A percentile compares a stretch with the other conserved stretches of the same genome.
Evolutionary conservation across 1,139 yeast species (phyloP).

Genomic region (Diutina neorugosa): DNA sequence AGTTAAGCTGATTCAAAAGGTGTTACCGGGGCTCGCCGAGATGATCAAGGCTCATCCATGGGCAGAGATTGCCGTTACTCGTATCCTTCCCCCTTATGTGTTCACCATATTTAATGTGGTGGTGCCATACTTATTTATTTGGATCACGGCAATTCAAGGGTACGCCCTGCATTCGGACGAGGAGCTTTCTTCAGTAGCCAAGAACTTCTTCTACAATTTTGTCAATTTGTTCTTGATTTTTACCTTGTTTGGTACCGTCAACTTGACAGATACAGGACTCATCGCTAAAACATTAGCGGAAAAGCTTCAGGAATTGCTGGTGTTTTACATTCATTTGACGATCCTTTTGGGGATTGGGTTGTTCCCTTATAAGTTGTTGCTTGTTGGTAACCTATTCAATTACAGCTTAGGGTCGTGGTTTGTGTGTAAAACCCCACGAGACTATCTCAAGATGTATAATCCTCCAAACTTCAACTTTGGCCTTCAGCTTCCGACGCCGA

Average conservation of each 20-base stretch:
- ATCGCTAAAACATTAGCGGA: slow-evolving; percentile 65
- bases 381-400: slow-evolving; percentile 24
- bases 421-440: slow-evolving; percentile 33
- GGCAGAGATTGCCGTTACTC: slow-evolving; percentile 64
- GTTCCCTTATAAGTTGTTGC: slow-evolving; percentile 58
- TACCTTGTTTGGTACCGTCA: slow-evolving; percentile 63
- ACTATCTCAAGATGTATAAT: slow-evolving; percentile 47
- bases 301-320: slow-evolving; percentile 53
- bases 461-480: slow-evolving; percentile 81
- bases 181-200: slow-evolving; percentile 61
- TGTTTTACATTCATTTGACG: slow-evolving; percentile 65
- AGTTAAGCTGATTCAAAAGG: slow-evolving; percentile 53
- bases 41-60: slow-evolving; percentile 47
- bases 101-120: slow-evolving; percentile 56
- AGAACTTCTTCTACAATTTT: slow-evolving; percentile 68
- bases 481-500: slow-evolving; percentile 68
- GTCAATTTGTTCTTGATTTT: slow-evolving; percentile 69
- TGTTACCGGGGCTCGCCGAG: slow-evolving; percentile 65
- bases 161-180: slow-evolving; percentile 66
- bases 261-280: slow-evolving; percentile 62
- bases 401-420: slow-evolving; percentile 7
- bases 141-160: slow-evolving; percentile 58
- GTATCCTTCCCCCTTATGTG: slow-evolving; percentile 62
- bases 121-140: slow-evolving; percentile 59
- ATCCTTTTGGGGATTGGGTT: slow-evolving; percentile 68